Evolutionary conservation across 257 asterid genomes (phyloP).

Genomic region (Solanum verrucosum): DNA sequence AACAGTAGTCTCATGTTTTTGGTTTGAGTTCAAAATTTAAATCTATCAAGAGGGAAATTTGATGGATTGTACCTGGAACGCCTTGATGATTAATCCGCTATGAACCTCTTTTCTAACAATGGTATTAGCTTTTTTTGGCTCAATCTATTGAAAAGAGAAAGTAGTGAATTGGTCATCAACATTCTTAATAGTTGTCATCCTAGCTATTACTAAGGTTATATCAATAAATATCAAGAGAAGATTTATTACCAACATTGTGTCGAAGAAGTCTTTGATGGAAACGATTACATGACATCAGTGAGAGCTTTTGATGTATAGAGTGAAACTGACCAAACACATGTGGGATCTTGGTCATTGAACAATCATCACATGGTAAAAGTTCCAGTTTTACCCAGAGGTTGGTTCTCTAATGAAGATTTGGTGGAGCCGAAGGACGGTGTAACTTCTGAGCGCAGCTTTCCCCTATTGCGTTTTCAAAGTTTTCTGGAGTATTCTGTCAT

Average conservation of each 20-base stretch:
- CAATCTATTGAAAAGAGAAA: not conserved
- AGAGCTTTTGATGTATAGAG: not conserved
- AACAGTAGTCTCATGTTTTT: not conserved
- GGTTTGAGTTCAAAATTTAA: not conserved
- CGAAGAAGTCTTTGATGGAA: not conserved
- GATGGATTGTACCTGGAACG: not conserved
- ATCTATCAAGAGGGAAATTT: not conserved
- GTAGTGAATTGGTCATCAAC: not conserved
- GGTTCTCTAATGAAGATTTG: not conserved
- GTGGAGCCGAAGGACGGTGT: not conserved
- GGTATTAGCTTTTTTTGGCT: not conserved
- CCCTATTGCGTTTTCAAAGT: not conserved
- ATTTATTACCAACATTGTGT: not conserved
- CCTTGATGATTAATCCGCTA: not conserved
- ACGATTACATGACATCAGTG: not conserved
- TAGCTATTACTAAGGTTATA: not conserved
- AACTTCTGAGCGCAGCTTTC: not conserved
- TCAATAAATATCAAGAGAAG: not conserved
- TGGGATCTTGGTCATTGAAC: not conserved
- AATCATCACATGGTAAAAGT: not conserved
- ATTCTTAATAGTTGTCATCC: not conserved
- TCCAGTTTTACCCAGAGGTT: not conserved
- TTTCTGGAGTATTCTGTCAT: not conserved
- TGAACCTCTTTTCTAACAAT: not conserved
- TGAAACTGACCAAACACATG: not conserved